Conservation (phyloP, 1,284 basidiomycete genomes). For the Spongispora temasekensis region DNA sequence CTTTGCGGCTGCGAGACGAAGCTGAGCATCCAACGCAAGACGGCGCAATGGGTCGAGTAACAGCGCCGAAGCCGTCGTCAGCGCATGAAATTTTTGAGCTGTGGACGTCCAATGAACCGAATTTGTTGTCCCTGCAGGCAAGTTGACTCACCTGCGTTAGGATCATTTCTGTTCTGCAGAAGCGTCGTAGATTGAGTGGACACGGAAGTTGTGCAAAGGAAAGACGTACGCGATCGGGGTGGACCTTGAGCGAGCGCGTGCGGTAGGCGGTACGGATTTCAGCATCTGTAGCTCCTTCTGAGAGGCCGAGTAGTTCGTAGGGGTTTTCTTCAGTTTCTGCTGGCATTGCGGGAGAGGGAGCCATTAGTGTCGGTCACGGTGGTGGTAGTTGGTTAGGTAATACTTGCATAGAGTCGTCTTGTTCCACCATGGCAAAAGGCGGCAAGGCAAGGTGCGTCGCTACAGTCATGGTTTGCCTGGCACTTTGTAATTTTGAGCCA, state of each 20-base stretch:
- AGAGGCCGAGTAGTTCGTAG: constrained; percentile 74
- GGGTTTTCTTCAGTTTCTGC: constrained; percentile 61
- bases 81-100: constrained; percentile 84
- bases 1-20: constrained; percentile 70
- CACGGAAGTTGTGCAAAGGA: background rate
- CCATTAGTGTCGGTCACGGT: no score
- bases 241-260: constrained; percentile 81
- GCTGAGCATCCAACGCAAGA: constrained; percentile 79
- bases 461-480: background rate
- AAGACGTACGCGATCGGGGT: constrained; percentile 79
- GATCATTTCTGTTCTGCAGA: constrained; percentile 73
- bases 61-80: constrained; percentile 84
- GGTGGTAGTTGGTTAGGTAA: background rate
- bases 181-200: constrained; percentile 6
- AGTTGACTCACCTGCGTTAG: constrained; percentile 61
- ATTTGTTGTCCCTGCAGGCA: background rate
- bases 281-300: constrained; percentile 71
- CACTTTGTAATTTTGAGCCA: constrained; percentile 31
- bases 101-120: constrained; percentile 1
- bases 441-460: constrained; percentile 51
- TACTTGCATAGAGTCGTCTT: no score
- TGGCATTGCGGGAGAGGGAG: constrained; percentile 22
- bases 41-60: constrained; percentile 83
- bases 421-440: constrained; percentile 49
- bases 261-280: constrained; percentile 87